Evolutionary conservation across 2,329 filamentous ascomycete genomes (phyloP), one percentile per base, ranked within the genome.

Genomic region (Phoma herbarum): DNA sequence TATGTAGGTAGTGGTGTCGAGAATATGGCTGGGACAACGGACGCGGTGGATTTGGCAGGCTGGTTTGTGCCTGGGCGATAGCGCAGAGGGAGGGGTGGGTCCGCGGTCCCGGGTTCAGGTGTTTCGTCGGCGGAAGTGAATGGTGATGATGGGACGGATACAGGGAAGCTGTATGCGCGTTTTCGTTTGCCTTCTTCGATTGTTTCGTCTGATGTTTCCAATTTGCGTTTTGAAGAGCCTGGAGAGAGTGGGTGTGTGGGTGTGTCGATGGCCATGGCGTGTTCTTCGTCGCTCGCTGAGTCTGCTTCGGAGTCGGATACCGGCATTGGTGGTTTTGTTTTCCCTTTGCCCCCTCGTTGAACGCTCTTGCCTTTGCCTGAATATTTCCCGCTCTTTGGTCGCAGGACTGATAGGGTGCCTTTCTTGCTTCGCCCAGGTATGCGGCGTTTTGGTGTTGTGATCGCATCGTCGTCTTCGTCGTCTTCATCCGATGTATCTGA

Each of bases 341-440:
- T 75, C 67, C 61, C 60, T 53, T 69, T 69, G 11, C 69, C 69
- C 42, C 47, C 57, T 31, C 41, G 37, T 12, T 53, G 76, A 61
- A 61, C 75, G 58, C 31, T 62, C 47, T 63, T 70, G 31, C 62
- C 61, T 60, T 78, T 78, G 29, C 75, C 75, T 1, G 74, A 75
- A 41, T 63, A 73, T 44, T 74, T 77, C 43, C 67, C 62, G 35
- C 68, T 75, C 47, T 62, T 78, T 0, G 77, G 77, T 37, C 76
- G 66, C 1, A 78, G 60, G 3, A 75, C 65, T 7, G 77, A 79
- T 3, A 75, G 59, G 11, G 66, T 66, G 1, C 75, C 75, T 57
- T 70, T 72, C 50, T 66, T 65, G 57, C 59, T 61, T 60, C 63
- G 58, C 6, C 62, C 60, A 25, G 67, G 50, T 26, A 57, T 47